Evolutionary conservation across 2,329 filamentous ascomycete genomes (phyloP).

Genomic region (Phialophora macrospora): DNA sequence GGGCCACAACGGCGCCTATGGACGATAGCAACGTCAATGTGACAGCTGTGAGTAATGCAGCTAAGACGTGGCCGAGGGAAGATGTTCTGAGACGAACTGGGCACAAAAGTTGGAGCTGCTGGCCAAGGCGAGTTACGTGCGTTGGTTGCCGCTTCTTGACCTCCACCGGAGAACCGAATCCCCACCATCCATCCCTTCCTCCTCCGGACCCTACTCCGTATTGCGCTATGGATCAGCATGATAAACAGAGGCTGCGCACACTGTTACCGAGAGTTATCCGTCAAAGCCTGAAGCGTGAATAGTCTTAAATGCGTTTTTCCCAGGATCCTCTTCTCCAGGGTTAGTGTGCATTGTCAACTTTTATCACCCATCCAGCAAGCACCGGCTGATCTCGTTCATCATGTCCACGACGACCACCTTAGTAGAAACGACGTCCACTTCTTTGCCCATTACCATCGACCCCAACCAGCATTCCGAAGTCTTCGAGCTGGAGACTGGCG

Average conservation of each 20-base stretch:
- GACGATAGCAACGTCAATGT: too few relatives aligned
- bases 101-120: too few relatives aligned
- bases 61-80: too few relatives aligned
- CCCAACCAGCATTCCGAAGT: neutral
- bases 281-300: neutral
- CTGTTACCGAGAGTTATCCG: neutral
- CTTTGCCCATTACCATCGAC: neutral
- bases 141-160: too few relatives aligned
- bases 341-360: neutral
- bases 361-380: neutral
- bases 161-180: too few relatives aligned
- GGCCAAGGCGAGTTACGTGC: too few relatives aligned
- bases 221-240: neutral
- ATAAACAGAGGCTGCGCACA: neutral
- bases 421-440: neutral
- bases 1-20: too few relatives aligned
- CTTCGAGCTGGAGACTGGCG: constrained; percentile 15
- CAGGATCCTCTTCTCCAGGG: neutral
- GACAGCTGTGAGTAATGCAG: too few relatives aligned
- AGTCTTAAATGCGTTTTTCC: neutral
- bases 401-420: neutral
- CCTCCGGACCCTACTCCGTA: neutral
- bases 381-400: neutral
- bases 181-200: too few relatives aligned
- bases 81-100: too few relatives aligned